phyloP scores from a whole-genome alignment of 371 early-diverging fungal genomes.

The Mucor irregularis region DNA sequence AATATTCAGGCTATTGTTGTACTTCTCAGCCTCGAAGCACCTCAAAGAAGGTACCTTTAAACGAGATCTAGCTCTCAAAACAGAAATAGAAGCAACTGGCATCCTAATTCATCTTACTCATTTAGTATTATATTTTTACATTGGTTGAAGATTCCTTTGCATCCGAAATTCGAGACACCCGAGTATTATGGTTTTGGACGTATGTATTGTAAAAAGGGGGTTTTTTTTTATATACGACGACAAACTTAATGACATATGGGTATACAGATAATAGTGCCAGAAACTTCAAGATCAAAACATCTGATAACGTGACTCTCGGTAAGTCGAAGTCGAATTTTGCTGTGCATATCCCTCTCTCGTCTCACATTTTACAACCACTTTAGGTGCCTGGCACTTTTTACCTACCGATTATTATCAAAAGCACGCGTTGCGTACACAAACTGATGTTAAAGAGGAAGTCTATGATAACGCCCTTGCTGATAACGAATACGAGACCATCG shows the following conservation, averaged over 20 bases:
- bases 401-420: slow-evolving; percentile 33
- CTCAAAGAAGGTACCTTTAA: slow-evolving; percentile 34
- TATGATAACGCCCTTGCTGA: slow-evolving; percentile 35
- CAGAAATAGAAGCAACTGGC: neutral
- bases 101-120: too few relatives aligned
- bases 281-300: slow-evolving; percentile 34
- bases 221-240: too few relatives aligned
- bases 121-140: slow-evolving; percentile 41
- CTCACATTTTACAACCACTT: too few relatives aligned
- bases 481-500: slow-evolving; percentile 30
- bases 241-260: neutral
- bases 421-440: slow-evolving; percentile 21
- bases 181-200: slow-evolving; percentile 52
- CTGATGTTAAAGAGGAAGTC: neutral
- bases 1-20: slow-evolving; percentile 30
- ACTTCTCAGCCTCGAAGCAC: slow-evolving; percentile 31
- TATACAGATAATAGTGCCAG: slow-evolving; percentile 37
- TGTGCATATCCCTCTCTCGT: too few relatives aligned
- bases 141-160: slow-evolving; percentile 35
- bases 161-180: slow-evolving; percentile 25
- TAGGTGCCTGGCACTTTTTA: slow-evolving; percentile 48
- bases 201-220: too few relatives aligned
- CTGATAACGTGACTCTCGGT: slow-evolving; percentile 47
- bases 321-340: too few relatives aligned
- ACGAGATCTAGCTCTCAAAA: neutral